Base-by-base conservation (phyloP, 225 moss, liverwort and hornwort genomes). In the Ulota crispa region DNA sequence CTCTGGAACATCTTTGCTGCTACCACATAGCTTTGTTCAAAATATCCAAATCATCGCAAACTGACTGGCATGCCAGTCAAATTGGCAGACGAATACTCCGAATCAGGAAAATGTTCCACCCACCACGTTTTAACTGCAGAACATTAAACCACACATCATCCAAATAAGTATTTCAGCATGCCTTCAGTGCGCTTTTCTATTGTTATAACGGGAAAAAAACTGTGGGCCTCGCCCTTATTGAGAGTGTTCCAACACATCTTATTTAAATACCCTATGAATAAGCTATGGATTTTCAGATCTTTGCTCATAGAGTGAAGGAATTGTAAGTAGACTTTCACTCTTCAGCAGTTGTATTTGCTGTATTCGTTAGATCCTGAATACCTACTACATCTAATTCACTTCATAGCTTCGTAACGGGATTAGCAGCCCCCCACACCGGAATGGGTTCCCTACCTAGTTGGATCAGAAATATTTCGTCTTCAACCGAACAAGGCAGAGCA, bases 1-100 rank as follows among this genome's bases (percentile, higher is more conserved):
- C 72, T 63, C 84, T 54, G 73, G 72, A 77, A 82, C 67, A 83
- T 73, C 77, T 79, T 45, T 73, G 83, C 83, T 72, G 81, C 87
- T 73, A 75, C 78, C 64, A 59, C 68, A 64, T 68, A 65, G 63
- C 62, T 86, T 79, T 79, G 86, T 61, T 74, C 73, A 36, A 37
- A 30, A 37, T 56, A 76, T 76, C 79, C 86, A 82, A 69, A 86
- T 86, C 36, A 68, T 74, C 80, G 56, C 84, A 45, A 52, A 54
- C 67, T 78, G 76, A 79, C 75, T 79, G 71, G 71, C 70, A 87
- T 85, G 85, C 79, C 82, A 78, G 41, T 62, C 31, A 55, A 84
- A 73, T 68, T 67, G 47, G 61, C 68, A 75, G 47, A 72, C 39
- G 31, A 55, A 84, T 78, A 50, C 74, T 70, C 65, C 66, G 19